A percentile compares a stretch with the other conserved stretches of the same genome.
Evolutionary conservation across 1,139 yeast genomes (phyloP).

Genomic region (Diutina neorugosa): DNA sequence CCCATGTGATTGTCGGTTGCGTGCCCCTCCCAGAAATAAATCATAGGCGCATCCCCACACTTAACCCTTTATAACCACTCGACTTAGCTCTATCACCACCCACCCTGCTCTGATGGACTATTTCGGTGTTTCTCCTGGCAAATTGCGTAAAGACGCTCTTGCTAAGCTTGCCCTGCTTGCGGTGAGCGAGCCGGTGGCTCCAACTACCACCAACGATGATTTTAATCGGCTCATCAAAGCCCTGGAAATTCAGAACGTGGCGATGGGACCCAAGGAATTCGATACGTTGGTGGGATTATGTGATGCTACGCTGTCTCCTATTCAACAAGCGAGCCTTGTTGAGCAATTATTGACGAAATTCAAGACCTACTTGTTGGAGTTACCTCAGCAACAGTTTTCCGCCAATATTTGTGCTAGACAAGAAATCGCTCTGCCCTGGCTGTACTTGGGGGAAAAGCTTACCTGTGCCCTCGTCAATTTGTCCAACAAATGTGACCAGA

Average conservation of each 20-base stretch:
- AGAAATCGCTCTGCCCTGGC: constrained; percentile 27
- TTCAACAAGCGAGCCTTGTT: constrained; percentile 18
- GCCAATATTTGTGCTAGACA: constrained; percentile 12
- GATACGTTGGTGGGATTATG: constrained; percentile 64
- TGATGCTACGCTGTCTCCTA: constrained; percentile 26
- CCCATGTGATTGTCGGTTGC: neutral
- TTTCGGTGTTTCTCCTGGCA: neutral
- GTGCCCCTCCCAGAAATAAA: neutral
- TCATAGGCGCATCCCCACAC: neutral
- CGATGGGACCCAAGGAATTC: constrained; percentile 45
- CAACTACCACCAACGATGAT: neutral
- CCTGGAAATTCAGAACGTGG: constrained; percentile 17
- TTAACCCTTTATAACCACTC: neutral
- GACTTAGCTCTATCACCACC: no score
- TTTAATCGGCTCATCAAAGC: neutral
- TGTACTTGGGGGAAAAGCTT: constrained; percentile 21
- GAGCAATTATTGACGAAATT: constrained; percentile 39
- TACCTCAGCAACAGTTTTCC: constrained; percentile 38
- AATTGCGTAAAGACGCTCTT: neutral
- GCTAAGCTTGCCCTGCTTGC: constrained; percentile 1
- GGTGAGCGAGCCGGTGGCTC: neutral
- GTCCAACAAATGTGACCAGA: constrained; percentile 19
- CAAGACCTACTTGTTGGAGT: constrained; percentile 44
- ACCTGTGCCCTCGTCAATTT: constrained; percentile 27
- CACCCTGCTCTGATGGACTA: no score